Evolutionary conservation across 805 yeast species (phyloP), one percentile per base, ranked within the genome.

Genomic region (Yarrowia deformans): DNA sequence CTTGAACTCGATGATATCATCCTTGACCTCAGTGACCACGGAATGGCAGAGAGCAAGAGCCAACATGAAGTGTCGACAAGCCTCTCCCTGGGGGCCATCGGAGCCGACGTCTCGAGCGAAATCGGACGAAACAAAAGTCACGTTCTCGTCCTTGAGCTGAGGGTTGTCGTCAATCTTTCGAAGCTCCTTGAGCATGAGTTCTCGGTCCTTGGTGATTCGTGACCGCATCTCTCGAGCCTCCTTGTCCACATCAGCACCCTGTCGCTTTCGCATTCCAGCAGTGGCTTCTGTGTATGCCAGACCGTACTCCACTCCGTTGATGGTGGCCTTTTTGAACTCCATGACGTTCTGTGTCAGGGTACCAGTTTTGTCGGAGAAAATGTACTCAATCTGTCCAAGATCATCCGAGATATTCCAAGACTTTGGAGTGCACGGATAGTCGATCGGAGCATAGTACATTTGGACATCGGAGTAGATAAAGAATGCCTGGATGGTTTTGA

Each of bases 401-500:
- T 90, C 96, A 78, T 90, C 96, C 8, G 94, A 89, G 63, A 90
- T 90, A 74, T 88, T 88, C 96, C 96, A 90, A 0, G 93, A 84
- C 74, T 90, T 90, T 2, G 96, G 94, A 0, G 88, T 85, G 78
- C 96, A 90, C 0, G 94, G 93, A 74, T 86, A 89, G 77, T 90
- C 93, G 60, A 89, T 79, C 61, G 80, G 84, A 55, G 83, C 87
- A 73, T 90, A 87, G 76, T 90, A 90, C 89, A 90, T 87, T 71
- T 84, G 83, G 39, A 82, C 81, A 77, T 90, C 96, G 1, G 89
- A 84, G 76, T 84, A 89, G 72, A 90, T 90, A 81, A 90, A 90
- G 73, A 83, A 89, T 1, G 94, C 94, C 76, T 90, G 96, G 16
- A 85, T 80, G 2, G 95, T 89, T 76, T 90, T 90, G 77, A 90